Percentiles rank a stretch among this genome's conserved stretches.
Evolutionary conservation across 345 rosid species (phyloP).

Genomic region (Raphanus sativus): DNA sequence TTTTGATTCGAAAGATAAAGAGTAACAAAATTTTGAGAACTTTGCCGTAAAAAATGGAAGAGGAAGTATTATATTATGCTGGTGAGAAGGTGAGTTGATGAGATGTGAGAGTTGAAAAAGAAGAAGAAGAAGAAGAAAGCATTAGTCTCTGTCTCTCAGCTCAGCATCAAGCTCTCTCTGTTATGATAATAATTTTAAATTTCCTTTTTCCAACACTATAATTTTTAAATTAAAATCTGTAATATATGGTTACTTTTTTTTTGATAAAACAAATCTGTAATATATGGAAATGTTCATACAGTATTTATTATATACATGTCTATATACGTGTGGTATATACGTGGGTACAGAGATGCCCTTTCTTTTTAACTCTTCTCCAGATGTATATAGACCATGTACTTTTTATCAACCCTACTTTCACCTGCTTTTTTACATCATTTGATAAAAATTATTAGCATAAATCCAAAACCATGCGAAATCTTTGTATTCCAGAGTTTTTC

Average conservation of each 20-base stretch:
- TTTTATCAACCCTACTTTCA: background rate
- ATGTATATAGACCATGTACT: background rate
- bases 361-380: background rate
- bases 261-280: background rate
- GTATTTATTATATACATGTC: conserved; percentile 21
- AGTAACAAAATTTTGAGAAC: background rate
- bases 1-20: conserved; percentile 16
- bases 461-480: background rate
- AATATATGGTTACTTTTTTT: background rate
- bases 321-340: background rate
- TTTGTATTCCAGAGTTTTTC: background rate
- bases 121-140: conserved; percentile 16
- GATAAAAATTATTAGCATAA: background rate
- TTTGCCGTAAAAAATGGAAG: conserved; percentile 12
- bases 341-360: background rate
- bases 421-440: background rate
- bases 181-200: background rate
- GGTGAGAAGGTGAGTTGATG: conserved; percentile 27
- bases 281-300: background rate
- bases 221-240: conserved; percentile 5
- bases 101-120: conserved; percentile 44
- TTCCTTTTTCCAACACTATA: no score
- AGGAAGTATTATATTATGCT: background rate
- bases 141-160: background rate
- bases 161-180: conserved; percentile 45